These are phyloP conservation scores for Wallacemonas sp. DNA, from an alignment of 208 protist genomes.

Conservation along the genomic window DNA sequence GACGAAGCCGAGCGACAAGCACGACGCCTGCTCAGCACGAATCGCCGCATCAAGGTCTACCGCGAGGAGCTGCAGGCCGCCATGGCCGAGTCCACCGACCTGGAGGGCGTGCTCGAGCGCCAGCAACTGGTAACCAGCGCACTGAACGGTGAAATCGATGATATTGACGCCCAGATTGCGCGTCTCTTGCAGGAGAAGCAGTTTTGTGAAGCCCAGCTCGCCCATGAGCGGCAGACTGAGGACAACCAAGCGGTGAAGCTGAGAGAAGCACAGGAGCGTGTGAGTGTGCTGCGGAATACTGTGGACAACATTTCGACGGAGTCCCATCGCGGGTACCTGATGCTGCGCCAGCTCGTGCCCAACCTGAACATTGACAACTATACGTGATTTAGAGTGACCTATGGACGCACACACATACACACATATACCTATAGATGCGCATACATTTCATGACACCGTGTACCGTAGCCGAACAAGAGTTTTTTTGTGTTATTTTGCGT, in stretches of 20 bases:
- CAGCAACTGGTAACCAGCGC: conserved; percentile 45
- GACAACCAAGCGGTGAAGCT: conserved; percentile 39
- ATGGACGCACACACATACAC: background rate
- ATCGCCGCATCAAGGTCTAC: conserved; percentile 75
- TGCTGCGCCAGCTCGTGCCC: conserved; percentile 75
- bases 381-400: conserved; percentile 1
- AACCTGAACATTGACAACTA: conserved; percentile 86
- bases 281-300: conserved; percentile 50
- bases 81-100: conserved; percentile 61
- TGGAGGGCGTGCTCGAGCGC: conserved; percentile 48
- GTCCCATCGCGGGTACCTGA: conserved; percentile 46
- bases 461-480: too few relatives aligned
- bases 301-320: conserved; percentile 73
- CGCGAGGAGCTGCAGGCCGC: conserved; percentile 76
- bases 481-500: conserved; percentile 6
- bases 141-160: conserved; percentile 50
- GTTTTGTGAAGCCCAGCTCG: conserved; percentile 68
- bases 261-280: conserved; percentile 59
- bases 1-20: conserved; percentile 78
- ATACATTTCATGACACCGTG: background rate
- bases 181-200: conserved; percentile 58
- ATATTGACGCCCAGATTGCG: conserved; percentile 66
- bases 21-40: conserved; percentile 77
- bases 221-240: conserved; percentile 31
- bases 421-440: background rate